Percentiles rank a stretch among this genome's conserved stretches.
These are phyloP conservation scores for Aspergillus jensenii DNA, from an alignment of 2,329 filamentous ascomycete species.

Conservation along the genomic window DNA sequence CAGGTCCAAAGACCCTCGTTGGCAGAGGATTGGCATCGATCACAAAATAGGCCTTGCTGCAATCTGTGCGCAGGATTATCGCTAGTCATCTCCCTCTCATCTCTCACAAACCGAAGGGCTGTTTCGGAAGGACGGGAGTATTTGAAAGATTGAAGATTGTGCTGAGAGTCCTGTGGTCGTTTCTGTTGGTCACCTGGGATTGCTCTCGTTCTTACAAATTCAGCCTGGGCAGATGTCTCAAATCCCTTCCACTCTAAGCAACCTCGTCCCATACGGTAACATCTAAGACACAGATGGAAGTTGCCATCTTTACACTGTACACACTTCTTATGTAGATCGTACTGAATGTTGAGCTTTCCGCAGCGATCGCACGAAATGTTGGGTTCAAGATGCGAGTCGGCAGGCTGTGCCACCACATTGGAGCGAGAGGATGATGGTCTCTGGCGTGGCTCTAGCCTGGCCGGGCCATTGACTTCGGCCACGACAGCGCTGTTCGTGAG, in stretches of 20 bases:
- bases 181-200: conserved; percentile 22
- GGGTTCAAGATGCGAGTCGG: conserved; percentile 63
- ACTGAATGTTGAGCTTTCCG: conserved; percentile 70
- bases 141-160: conserved; percentile 47
- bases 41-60: conserved; percentile 82
- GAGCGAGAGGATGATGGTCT: conserved; percentile 33
- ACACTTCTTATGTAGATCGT: conserved; percentile 85
- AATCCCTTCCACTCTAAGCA: conserved; percentile 90
- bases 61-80: conserved; percentile 68
- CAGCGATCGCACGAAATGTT: conserved; percentile 73
- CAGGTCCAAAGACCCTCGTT: conserved; percentile 92
- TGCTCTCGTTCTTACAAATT: conserved; percentile 59
- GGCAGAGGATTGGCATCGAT: conserved; percentile 68
- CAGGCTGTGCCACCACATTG: conserved; percentile 21
- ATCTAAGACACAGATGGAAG: conserved; percentile 78
- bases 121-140: conserved; percentile 32
- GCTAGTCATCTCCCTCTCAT: conserved; percentile 55
- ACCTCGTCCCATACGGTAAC: conserved; percentile 74
- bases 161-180: conserved; percentile 39
- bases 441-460: conserved; percentile 24
- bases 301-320: conserved; percentile 65
- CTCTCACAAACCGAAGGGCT: conserved; percentile 30
- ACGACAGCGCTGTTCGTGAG: conserved; percentile 14
- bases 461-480: conserved; percentile 17
- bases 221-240: conserved; percentile 67